phyloP scores from a whole-genome alignment of 73 alveolate genomes.

The Paramecium octaurelia region DNA sequence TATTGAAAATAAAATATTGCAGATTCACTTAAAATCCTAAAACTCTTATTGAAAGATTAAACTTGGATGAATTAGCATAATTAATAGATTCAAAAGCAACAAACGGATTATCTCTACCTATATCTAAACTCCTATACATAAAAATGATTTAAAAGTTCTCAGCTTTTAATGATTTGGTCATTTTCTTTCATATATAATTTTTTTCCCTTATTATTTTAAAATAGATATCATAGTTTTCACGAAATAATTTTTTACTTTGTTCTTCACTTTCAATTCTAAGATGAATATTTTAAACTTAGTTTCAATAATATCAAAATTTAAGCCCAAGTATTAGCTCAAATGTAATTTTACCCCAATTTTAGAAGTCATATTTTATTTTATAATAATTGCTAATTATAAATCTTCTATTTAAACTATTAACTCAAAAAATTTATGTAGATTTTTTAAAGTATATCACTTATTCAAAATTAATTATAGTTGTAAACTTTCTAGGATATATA shows the following conservation, averaged over 20 bases:
- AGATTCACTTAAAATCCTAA: not conserved
- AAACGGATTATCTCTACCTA: conserved; percentile 11
- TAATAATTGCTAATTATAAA: not conserved
- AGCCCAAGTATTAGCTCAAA: not conserved
- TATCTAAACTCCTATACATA: not conserved
- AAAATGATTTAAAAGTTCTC: not conserved
- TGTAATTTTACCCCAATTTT: not conserved
- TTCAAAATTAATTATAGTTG: not conserved
- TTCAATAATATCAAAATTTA: not conserved
- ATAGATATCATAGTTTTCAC: not conserved
- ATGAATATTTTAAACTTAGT: not conserved
- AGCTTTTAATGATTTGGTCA: not conserved
- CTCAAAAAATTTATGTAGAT: conserved; percentile 16
- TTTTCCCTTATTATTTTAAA: not conserved
- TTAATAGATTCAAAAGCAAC: conserved; percentile 31
- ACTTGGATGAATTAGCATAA: conserved; percentile 12
- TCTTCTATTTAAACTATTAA: conserved; percentile 25
- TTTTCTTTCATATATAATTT: not conserved
- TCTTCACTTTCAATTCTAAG: not conserved
- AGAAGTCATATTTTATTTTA: not conserved
- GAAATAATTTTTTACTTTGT: not conserved
- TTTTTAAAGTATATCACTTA: not conserved
- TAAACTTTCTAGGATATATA: not conserved
- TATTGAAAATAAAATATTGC: conserved; percentile 8
- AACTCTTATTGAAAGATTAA: conserved; percentile 17